Base-by-base conservation (phyloP, 495 filamentous ascomycete species). In the Elasticomyces elasticus region DNA sequence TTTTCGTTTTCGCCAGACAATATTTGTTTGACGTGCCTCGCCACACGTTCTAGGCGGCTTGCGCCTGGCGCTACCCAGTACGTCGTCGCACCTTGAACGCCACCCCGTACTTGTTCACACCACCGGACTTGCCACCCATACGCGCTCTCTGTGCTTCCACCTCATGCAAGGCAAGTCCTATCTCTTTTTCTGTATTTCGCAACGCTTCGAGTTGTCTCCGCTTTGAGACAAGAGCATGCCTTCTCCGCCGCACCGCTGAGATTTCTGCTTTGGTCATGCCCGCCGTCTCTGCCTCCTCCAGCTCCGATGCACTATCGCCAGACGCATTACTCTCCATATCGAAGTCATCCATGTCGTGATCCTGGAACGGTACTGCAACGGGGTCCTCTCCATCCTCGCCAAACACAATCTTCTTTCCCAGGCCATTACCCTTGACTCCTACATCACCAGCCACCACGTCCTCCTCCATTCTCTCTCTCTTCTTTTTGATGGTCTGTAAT, bases 1-100 rank as follows among this genome's bases (percentile, higher is more conserved):
- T n/a, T n/a, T n/a, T n/a, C n/a, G n/a, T n/a, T n/a, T n/a, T n/a
- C n/a, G n/a, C n/a, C n/a, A n/a, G n/a, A n/a, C n/a, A n/a, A n/a
- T n/a, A n/a, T n/a, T n/a, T n/a, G n/a, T n/a, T n/a, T n/a, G n/a
- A n/a, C n/a, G n/a, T n/a, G n/a, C n/a, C n/a, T n/a, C n/a, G n/a
- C n/a, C n/a, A n/a, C n/a, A n/a, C n/a, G n/a, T n/a, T n/a, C n/a
- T n/a, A n/a, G n/a, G n/a, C n/a, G n/a, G n/a, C n/a, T n/a, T n/a
- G 15, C 30, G 30, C 30, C 30, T 33, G 30, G 30, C 15, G 15
- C 30, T 15, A 33, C 30, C 7, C 7, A 33, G 58, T 76, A 75
- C 89, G 75, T 73, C 88, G 84, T 48, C 82, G 71, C 19, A 89
- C 74, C 73, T 92, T 94, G 71, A 84, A 90, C 70, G 85, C 90